Base-by-base conservation (phyloP, 495 filamentous ascomycete genomes). In the Bathelium albidoporum region DNA sequence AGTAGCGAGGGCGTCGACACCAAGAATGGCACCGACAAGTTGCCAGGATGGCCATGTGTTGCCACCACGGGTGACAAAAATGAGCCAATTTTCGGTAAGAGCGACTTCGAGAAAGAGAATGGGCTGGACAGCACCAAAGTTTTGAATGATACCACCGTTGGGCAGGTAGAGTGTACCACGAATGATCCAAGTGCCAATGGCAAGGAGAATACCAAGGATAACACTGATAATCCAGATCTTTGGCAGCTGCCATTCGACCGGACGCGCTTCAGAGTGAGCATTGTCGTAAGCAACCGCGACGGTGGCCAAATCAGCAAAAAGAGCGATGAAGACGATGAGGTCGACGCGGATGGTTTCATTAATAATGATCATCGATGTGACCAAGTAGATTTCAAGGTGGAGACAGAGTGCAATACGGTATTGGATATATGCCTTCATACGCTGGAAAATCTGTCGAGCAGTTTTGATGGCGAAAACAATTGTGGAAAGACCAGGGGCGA, bases 391-490 rank as follows among this genome's bases (percentile, higher is more conserved):
- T 77, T 89, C 86, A 70, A 89, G 76, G 76, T 89, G 86, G 59
- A 89, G 78, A 75, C 86, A 89, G 64, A 89, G 83, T 62, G 86
- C 86, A 71, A 89, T 89, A 83, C 86, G 86, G 78, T 89, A 89
- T 74, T 89, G 86, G 65, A 89, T 88, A 72, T 89, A 89, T 39
- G 86, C 82, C 82, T 89, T 89, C 86, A 89, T 89, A 70, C 86
- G 86, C 79, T 89, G 86, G 85, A 89, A 89, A 71, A 89, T 89
- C 75, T 89, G 83, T 70, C 86, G 85, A 67, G 86, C 84, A 68
- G 87, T 85, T 81, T 89, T 89, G 79, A 89, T 89, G 66, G 86
- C 85, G 74, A 85, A 81, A 72, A 89, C 86, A 59, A 89, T 89
- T 67, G 86, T 89, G 78, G 77, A 81, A 45, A 89, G 85, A 85